These are phyloP conservation scores for Wallemia mellicola DNA, from an alignment of 1,284 basidiomycete species.

Conservation along the genomic window DNA sequence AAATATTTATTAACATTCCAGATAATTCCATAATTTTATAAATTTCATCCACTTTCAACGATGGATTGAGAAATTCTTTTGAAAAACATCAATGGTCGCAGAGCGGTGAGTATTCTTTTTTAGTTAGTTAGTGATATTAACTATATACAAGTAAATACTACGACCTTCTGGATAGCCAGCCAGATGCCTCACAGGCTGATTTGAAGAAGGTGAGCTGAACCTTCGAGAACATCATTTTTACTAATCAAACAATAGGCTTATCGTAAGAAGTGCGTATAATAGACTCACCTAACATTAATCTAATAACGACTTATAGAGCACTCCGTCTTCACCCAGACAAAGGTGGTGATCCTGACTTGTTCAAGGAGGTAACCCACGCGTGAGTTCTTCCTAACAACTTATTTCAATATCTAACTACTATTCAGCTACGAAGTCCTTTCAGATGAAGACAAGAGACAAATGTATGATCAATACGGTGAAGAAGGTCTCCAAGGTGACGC, in stretches of 20 bases:
- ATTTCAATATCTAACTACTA: constrained; percentile 1
- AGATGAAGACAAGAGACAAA: constrained; percentile 48
- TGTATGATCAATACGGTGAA: constrained; percentile 64
- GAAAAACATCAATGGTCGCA: background rate
- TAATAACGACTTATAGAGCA: constrained; percentile 26
- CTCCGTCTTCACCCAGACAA: constrained; percentile 80
- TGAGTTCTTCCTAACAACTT: constrained; percentile 18
- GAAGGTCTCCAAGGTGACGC: constrained; percentile 65
- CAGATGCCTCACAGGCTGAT: background rate
- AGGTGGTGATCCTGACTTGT: constrained; percentile 80
- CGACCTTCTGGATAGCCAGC: background rate
- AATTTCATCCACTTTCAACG: too few relatives aligned
- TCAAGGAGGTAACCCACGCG: constrained; percentile 96
- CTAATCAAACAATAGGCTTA: constrained; percentile 28
- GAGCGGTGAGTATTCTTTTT: background rate
- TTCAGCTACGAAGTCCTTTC: constrained; percentile 77
- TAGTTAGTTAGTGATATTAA: too few relatives aligned
- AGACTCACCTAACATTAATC: background rate
- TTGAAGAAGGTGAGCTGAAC: background rate
- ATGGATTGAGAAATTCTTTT: too few relatives aligned
- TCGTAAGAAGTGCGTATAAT: constrained; percentile 41
- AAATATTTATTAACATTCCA: too few relatives aligned
- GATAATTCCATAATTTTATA: too few relatives aligned
- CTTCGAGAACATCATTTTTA: background rate
- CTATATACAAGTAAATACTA: background rate